These are phyloP conservation scores for Fraxinus paxiana DNA, from an alignment of 305 asterid species.

Conservation along the genomic window DNA sequence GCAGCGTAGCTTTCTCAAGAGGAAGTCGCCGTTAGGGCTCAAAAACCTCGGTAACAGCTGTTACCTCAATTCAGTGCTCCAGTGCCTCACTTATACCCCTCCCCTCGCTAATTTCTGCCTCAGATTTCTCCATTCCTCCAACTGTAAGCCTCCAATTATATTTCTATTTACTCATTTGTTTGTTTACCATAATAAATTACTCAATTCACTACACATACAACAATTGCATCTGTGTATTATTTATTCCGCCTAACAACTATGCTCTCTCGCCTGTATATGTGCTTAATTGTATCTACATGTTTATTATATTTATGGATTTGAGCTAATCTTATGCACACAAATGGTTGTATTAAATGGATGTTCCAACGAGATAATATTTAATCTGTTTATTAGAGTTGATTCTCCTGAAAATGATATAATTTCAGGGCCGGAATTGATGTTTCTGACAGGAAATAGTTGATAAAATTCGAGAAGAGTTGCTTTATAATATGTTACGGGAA, in stretches of 20 bases:
- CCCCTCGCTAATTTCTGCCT: slow-evolving; percentile 94
- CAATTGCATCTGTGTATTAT: background rate
- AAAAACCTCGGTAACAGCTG: slow-evolving; percentile 92
- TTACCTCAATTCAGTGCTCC: slow-evolving; percentile 96
- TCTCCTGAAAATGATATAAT: background rate
- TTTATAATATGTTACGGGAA: background rate
- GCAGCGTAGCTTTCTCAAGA: slow-evolving; percentile 84
- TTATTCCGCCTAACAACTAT: background rate
- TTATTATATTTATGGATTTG: background rate
- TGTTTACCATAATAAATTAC: background rate
- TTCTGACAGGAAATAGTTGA: background rate
- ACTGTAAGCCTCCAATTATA: slow-evolving; percentile 41
- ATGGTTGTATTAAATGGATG: background rate
- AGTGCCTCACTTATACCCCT: slow-evolving; percentile 97
- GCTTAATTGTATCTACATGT: background rate
- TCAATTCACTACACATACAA: background rate
- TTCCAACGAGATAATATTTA: background rate
- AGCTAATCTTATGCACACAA: background rate
- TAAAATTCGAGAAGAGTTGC: background rate
- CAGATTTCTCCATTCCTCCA: slow-evolving; percentile 67
- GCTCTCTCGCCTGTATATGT: background rate
- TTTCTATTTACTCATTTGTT: background rate
- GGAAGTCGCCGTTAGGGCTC: slow-evolving; percentile 88
- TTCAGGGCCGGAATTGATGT: background rate
- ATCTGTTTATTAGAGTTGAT: background rate